phyloP scores from a whole-genome alignment of 192 early-diverging fungal species.

The Phlyctochytrium arcticum region DNA sequence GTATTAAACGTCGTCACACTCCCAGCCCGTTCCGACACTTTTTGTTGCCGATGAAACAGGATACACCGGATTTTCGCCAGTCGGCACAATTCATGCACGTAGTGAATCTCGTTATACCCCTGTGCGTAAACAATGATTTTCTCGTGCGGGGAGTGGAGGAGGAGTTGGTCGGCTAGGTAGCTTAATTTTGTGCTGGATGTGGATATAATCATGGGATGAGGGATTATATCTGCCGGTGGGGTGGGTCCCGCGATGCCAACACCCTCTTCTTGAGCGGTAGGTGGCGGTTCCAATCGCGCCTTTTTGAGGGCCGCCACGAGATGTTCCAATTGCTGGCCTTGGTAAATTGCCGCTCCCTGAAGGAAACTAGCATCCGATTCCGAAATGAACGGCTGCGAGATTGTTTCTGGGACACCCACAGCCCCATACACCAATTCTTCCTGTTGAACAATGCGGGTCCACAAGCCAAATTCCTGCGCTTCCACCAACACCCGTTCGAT shows the following conservation, averaged over 20 bases:
- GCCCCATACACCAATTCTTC: conserved; percentile 16
- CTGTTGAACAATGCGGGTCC: background rate
- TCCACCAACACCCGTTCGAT: background rate
- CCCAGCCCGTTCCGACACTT: conserved; percentile 33
- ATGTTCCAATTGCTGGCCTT: too few species aligned
- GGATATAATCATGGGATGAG: background rate
- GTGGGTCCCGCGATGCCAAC: too few species aligned
- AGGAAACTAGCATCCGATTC: too few species aligned
- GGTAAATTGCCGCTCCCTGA: too few species aligned
- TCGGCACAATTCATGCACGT: conserved; percentile 44
- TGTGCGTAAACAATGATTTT: conserved; percentile 63
- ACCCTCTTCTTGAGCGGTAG: too few species aligned
- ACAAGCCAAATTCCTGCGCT: background rate
- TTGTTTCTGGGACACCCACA: too few species aligned
- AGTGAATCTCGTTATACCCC: conserved; percentile 45
- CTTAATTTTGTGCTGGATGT: conserved; percentile 55
- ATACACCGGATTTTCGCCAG: conserved; percentile 50
- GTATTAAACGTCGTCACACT: conserved; percentile 65
- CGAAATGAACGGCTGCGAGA: too few species aligned
- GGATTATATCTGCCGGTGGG: background rate
- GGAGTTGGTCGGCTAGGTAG: conserved; percentile 42
- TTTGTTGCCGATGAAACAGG: conserved; percentile 48
- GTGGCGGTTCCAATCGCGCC: too few species aligned
- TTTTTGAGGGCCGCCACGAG: too few species aligned
- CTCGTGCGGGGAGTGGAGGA: conserved; percentile 34